These are phyloP conservation scores for Neurospora sp. DNA, from an alignment of 495 filamentous ascomycete genomes.

Conservation along the genomic window DNA sequence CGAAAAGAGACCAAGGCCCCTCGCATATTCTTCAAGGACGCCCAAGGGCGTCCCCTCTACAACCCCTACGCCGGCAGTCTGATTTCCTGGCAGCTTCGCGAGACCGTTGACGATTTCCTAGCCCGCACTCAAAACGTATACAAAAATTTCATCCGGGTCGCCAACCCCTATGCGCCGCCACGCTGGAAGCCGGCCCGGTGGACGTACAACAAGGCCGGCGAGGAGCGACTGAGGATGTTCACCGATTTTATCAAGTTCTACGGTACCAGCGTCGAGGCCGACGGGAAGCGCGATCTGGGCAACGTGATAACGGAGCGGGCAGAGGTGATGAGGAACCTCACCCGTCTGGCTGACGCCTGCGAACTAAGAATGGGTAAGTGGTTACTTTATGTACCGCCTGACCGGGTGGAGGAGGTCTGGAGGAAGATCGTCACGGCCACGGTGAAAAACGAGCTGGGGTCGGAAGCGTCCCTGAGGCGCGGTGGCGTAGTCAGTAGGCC, in stretches of 20 bases:
- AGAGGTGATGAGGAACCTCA: conserved; percentile 42
- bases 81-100: conserved; percentile 42
- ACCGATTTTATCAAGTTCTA: conserved; percentile 18
- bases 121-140: conserved; percentile 22
- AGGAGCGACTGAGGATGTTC: conserved; percentile 25
- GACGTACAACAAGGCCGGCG: conserved; percentile 22
- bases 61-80: conserved; percentile 35
- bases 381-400: conserved; percentile 62
- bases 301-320: conserved; percentile 42
- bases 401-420: conserved; percentile 56
- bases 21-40: not conserved
- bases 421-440: conserved; percentile 50
- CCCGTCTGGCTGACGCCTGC: conserved; percentile 37
- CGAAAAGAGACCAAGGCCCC: not conserved
- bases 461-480: conserved; percentile 58
- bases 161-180: conserved; percentile 38
- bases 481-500: conserved; percentile 22
- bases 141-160: conserved; percentile 41
- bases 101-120: conserved; percentile 54
- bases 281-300: conserved; percentile 8
- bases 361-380: conserved; percentile 37
- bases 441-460: conserved; percentile 53
- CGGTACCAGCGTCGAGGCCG: not conserved
- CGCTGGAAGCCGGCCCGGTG: conserved; percentile 12
- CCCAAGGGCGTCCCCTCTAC: conserved; percentile 9